Evolutionary conservation across 1,139 yeast genomes (phyloP).

Genomic region (Hansenula sp.): DNA sequence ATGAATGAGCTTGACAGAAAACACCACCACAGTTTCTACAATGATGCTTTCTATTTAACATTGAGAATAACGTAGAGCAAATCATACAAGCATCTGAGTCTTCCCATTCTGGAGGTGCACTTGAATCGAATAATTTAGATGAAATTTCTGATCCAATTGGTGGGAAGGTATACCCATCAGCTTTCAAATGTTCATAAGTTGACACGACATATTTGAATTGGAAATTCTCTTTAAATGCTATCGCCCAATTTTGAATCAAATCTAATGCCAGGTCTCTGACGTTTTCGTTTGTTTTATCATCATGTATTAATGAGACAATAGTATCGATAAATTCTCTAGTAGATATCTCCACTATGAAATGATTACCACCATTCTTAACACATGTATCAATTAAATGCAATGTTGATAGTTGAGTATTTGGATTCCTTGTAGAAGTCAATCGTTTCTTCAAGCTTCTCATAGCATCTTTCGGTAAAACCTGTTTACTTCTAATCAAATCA

Average conservation of each 20-base stretch:
- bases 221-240: constrained; percentile 65
- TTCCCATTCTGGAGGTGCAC: constrained; percentile 97
- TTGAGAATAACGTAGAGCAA: constrained; percentile 74
- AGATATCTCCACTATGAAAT: constrained; percentile 74
- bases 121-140: constrained; percentile 72
- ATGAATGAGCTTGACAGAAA: constrained; percentile 79
- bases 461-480: constrained; percentile 77
- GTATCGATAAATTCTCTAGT: constrained; percentile 86
- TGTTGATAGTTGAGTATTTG: constrained; percentile 72
- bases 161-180: constrained; percentile 71
- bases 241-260: constrained; percentile 72
- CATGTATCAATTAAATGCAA: constrained; percentile 80
- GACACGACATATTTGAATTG: constrained; percentile 64
- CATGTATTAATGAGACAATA: constrained; percentile 38
- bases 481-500: constrained; percentile 80
- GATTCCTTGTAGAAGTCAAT: constrained; percentile 59
- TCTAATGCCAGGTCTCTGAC: constrained; percentile 60
- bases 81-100: constrained; percentile 96
- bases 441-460: constrained; percentile 81
- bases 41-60: constrained; percentile 90
- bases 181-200: constrained; percentile 53
- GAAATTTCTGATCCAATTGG: constrained; percentile 17
- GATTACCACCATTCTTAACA: constrained; percentile 89
- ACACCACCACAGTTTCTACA: constrained; percentile 98
- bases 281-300: constrained; percentile 33